Evolutionary conservation across 306 rosid genomes (phyloP), one percentile per base, ranked within the genome.

Genomic region (Argentina anserina): DNA sequence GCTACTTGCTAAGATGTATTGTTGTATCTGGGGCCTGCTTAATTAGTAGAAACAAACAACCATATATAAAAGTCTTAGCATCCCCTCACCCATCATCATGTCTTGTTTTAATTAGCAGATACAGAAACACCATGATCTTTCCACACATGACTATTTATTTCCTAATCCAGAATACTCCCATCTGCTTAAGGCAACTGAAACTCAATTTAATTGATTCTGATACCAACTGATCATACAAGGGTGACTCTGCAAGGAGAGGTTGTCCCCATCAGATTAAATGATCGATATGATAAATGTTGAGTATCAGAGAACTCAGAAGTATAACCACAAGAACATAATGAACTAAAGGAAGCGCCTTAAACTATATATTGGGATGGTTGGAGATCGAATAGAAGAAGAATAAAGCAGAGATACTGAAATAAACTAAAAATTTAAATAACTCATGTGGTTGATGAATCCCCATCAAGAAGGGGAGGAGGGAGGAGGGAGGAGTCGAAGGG

Each of bases 371-470:
- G 65, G 65, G 37, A 55, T 59, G 40, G 73, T 66, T 62, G 59
- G 76, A 65, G 77, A n/a, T n/a, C n/a, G n/a, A 69, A 60, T 25
- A 75, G 87, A 85, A 71, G 67, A 71, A 53, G 69, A 12, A 5
- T 5, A 33, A 33, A 33, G 36, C 3, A 33, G 36, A 33, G 31
- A 59, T 37, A 73, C 14, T 26, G 25, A 7, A 80, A 64, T 50
- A 81, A 78, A 86, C 41, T 62, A 50, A 3, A 21, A 67, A 65
- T 58, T 26, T 46, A 63, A 58, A 66, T 43, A 62, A 8, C 17
- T 14, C 66, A 52, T 70, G 59, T 71, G 82, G 78, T 56, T 84
- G 75, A 69, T 71, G 80, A 73, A 84, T 70, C 80, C 69, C 74
- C 60, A 20, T 67, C 81, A 53, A 37, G 74, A 12, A 3, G 45